These are phyloP conservation scores for Silene conica DNA, from an alignment of 148 eudicot genomes.

Conservation along the genomic window DNA sequence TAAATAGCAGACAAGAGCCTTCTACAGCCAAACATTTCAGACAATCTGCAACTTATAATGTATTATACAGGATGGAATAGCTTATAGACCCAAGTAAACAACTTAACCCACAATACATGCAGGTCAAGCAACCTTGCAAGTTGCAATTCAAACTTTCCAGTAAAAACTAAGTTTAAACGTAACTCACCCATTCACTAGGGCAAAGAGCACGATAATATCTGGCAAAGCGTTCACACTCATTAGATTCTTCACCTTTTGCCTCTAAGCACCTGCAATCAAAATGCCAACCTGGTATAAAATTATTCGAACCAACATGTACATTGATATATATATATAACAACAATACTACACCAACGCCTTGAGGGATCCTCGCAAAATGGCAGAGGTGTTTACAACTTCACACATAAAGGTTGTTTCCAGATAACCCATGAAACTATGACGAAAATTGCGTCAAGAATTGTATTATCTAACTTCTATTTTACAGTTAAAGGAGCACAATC, in stretches of 20 bases:
- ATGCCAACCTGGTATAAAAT: neutral
- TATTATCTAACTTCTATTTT: neutral
- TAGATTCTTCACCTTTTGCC: constrained; percentile 75
- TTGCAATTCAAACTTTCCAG: neutral
- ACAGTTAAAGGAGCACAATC: neutral
- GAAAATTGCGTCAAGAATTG: neutral
- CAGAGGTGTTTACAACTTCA: neutral
- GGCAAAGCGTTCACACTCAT: constrained; percentile 69
- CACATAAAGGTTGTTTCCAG: neutral
- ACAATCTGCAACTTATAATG: no score
- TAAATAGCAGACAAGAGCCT: no score
- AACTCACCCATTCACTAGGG: constrained; percentile 94
- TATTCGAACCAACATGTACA: neutral
- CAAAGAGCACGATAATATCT: constrained; percentile 76
- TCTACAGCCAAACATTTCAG: no score
- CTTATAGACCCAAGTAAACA: neutral
- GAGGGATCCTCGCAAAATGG: neutral
- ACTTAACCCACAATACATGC: neutral
- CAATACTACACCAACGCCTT: neutral
- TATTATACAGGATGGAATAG: no score
- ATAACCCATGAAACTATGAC: neutral
- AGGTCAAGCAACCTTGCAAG: neutral
- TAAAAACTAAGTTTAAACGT: neutral
- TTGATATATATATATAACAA: neutral
- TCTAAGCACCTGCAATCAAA: constrained; percentile 50